Evolutionary conservation across 148 eudicot genomes (phyloP).

Genomic region (Linanthus parryae): DNA sequence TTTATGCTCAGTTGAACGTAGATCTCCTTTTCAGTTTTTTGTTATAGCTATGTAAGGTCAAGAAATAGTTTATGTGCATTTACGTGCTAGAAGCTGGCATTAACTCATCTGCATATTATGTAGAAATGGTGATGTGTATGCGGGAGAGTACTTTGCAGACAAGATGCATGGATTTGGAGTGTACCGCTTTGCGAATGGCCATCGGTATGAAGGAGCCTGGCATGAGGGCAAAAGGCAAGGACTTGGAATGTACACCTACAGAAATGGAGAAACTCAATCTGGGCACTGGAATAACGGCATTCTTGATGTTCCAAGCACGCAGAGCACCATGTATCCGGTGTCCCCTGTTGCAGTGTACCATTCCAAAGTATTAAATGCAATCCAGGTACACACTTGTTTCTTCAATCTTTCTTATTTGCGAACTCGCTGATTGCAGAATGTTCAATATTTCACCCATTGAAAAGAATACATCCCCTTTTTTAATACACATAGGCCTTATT

Average conservation of each 20-base stretch:
- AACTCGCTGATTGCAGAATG: not conserved
- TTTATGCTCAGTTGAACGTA: not conserved
- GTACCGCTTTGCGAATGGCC: constrained; percentile 76
- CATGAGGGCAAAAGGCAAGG: constrained; percentile 97
- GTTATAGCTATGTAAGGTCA: not conserved
- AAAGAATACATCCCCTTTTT: not conserved
- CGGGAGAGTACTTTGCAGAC: constrained; percentile 94
- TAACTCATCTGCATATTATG: not conserved
- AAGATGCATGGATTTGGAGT: constrained; percentile 96
- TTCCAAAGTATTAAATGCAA: constrained; percentile 77
- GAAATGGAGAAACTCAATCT: constrained; percentile 83
- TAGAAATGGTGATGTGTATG: constrained; percentile 88
- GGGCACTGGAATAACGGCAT: constrained; percentile 92
- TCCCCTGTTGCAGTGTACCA: constrained; percentile 88
- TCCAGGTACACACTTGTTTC: constrained; percentile 44
- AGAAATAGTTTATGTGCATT: not conserved
- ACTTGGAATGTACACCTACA: constrained; percentile 86
- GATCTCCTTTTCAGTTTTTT: not conserved
- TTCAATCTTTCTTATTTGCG: constrained; percentile 1
- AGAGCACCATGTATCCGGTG: constrained; percentile 45
- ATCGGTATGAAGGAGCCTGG: constrained; percentile 91
- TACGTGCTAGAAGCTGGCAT: not conserved
- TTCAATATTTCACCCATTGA: not conserved
- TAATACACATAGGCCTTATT: not conserved
- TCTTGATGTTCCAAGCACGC: constrained; percentile 82